Conservation (phyloP, 768 basidiomycete species). For the Suillus plorans region DNA sequence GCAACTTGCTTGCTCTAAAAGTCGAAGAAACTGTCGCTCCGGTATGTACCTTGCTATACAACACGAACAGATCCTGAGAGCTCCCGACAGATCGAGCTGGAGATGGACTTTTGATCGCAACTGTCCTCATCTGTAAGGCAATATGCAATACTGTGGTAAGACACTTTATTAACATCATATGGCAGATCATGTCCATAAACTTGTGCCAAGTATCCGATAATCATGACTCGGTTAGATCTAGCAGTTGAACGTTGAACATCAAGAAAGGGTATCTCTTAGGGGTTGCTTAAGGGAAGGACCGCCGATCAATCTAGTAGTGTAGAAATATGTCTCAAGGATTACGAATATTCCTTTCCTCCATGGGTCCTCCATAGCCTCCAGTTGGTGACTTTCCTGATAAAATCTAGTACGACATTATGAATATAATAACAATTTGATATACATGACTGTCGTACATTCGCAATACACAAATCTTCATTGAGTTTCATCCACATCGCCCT, state of each 20-base stretch:
- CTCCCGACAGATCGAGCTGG: constrained; percentile 11
- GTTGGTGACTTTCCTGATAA: neutral
- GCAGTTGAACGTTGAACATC: neutral
- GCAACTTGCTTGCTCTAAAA: constrained; percentile 12
- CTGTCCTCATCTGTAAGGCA: neutral
- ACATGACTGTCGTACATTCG: neutral
- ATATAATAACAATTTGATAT: neutral
- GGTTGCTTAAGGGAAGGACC: neutral
- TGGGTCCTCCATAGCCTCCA: neutral
- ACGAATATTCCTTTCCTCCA: neutral
- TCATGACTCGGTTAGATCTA: neutral
- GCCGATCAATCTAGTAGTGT: neutral
- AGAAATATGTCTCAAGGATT: neutral
- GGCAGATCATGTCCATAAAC: neutral
- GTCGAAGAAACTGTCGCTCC: constrained; percentile 14
- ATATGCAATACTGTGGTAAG: neutral
- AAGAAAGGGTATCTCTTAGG: neutral
- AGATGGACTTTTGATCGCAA: constrained; percentile 10
- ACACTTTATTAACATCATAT: neutral
- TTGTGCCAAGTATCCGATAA: neutral
- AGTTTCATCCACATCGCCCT: neutral
- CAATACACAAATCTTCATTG: neutral
- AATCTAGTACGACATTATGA: neutral
- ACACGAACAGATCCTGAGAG: neutral
- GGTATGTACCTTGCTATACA: constrained; percentile 9